These are phyloP conservation scores for Coemansia sp. DNA, from an alignment of 192 early-diverging fungal genomes.

Conservation along the genomic window DNA sequence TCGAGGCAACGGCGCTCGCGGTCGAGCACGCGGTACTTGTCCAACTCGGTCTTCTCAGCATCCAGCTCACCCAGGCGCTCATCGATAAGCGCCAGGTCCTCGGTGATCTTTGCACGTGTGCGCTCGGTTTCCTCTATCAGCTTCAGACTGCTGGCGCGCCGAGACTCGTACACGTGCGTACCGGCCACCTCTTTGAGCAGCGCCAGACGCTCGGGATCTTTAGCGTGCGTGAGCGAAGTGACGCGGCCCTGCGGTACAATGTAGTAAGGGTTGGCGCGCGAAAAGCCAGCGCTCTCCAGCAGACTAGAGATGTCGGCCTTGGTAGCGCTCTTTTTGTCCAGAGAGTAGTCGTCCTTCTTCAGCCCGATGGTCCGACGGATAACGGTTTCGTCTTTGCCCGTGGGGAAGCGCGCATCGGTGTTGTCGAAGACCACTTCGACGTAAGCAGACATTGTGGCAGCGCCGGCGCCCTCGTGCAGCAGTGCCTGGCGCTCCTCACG, in stretches of 20 bases:
- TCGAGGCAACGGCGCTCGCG: slow-evolving; percentile 82
- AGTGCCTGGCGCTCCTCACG: slow-evolving; percentile 92
- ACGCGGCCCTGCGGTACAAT: slow-evolving; percentile 97
- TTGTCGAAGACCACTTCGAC: slow-evolving; percentile 98
- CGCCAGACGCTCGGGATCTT: slow-evolving; percentile 84
- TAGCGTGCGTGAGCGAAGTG: slow-evolving; percentile 89
- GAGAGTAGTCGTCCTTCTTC: slow-evolving; percentile 98
- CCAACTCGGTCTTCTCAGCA: slow-evolving; percentile 89
- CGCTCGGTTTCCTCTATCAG: slow-evolving; percentile 85
- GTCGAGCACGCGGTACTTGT: slow-evolving; percentile 84
- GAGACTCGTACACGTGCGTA: slow-evolving; percentile 91
- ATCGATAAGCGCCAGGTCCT: slow-evolving; percentile 83
- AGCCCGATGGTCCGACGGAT: slow-evolving; percentile 91
- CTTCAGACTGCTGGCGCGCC: slow-evolving; percentile 84
- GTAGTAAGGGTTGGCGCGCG: slow-evolving; percentile 95
- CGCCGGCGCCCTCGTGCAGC: slow-evolving; percentile 90
- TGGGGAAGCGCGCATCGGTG: slow-evolving; percentile 92
- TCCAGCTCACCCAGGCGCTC: slow-evolving; percentile 88
- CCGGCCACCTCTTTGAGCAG: slow-evolving; percentile 98
- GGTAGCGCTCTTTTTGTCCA: slow-evolving; percentile 90
- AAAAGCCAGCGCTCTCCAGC: slow-evolving; percentile 94
- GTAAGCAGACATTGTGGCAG: slow-evolving; percentile 90
- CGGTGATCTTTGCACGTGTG: slow-evolving; percentile 85
- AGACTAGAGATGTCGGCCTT: slow-evolving; percentile 91
- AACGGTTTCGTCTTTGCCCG: slow-evolving; percentile 86